Base-by-base conservation (phyloP, 2,329 filamentous ascomycete genomes). In the Cladosporium sp. region DNA sequence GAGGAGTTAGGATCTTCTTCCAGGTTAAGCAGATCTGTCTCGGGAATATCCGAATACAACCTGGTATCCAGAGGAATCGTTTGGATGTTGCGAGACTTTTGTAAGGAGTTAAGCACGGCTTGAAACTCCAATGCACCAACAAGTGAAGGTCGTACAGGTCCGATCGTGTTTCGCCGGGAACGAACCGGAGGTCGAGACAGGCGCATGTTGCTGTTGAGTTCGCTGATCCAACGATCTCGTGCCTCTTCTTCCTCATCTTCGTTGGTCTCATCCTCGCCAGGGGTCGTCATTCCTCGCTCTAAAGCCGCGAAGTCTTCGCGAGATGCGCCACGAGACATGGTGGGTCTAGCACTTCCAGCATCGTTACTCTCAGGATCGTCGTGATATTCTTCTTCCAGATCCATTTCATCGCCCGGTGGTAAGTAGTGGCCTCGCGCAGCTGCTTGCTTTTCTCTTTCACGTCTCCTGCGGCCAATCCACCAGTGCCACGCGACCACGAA, bases 401-500 rank as follows among this genome's bases (percentile, higher is more conserved):
- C 82, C 45, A 82, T 70, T 62, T 86, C 84, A 61, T 87, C 84
- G 20, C 78, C 80, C 0, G 77, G 71, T 8, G 83, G 78, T 57
- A 91, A 80, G 61, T 87, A 90, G 59, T 95, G 88, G 15, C 87
- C 85, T 60, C 91, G 82, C 54, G 90, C 87, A 48, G 87, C 84
- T 20, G 85, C 83, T 66, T 91, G 87, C 65, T 86, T 82, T 50
- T 86, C 82, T 57, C 83, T 81, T 58, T 79, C 79, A 40, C 79
- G 79, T 73, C 80, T 86, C 62, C 83, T 80, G 62, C 85, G 80
- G 36, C 83, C 84, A 15, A 88, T 78, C 75, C 87, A 88, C 88
- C 92, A 96, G 74, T 99, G 94, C 91, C 92, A 97, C 5, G 80
- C 80, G 15, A 97, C 89, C 10, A 99, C 94, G 58, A 91, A 86